These are phyloP conservation scores for Magnolia sinica DNA, from an alignment of 164 flowering plant species.

Conservation along the genomic window DNA sequence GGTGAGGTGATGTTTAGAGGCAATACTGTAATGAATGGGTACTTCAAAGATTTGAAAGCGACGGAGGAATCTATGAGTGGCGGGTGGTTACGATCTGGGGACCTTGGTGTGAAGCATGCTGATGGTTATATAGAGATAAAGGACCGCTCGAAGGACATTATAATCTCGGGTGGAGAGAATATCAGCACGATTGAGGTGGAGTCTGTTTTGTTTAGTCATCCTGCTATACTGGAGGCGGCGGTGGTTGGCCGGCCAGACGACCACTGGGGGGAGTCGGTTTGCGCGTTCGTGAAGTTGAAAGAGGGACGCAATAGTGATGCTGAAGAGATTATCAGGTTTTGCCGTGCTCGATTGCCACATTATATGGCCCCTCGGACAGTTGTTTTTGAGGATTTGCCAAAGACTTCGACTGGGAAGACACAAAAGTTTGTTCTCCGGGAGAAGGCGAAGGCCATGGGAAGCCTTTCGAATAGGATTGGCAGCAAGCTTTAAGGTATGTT, in stretches of 20 bases:
- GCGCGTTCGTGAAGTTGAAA: conserved; percentile 66
- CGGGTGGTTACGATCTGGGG: conserved; percentile 68
- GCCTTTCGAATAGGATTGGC: conserved; percentile 15
- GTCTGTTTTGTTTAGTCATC: conserved; percentile 46
- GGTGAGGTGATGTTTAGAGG: conserved; percentile 82
- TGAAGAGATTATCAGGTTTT: conserved; percentile 49
- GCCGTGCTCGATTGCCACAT: conserved; percentile 38
- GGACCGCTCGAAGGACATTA: conserved; percentile 53
- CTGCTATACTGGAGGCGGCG: conserved; percentile 53
- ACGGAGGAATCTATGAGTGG: conserved; percentile 48
- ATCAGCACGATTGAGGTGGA: conserved; percentile 69
- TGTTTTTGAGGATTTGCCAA: conserved; percentile 51
- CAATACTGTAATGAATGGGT: conserved; percentile 69
- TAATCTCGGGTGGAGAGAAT: conserved; percentile 36
- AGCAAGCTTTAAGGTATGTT: conserved; percentile 8
- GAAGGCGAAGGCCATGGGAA: conserved; percentile 40
- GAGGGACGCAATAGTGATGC: conserved; percentile 23
- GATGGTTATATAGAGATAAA: conserved; percentile 55
- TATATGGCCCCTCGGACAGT: conserved; percentile 55
- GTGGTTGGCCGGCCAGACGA: conserved; percentile 54
- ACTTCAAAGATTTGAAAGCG: conserved; percentile 39
- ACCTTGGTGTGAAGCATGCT: conserved; percentile 43
- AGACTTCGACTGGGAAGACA: conserved; percentile 60
- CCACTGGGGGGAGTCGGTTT: conserved; percentile 41
- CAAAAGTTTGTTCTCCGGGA: conserved; percentile 61